phyloP scores from a whole-genome alignment of 1,139 yeast species.

The Magnusiomyces fungicola region DNA sequence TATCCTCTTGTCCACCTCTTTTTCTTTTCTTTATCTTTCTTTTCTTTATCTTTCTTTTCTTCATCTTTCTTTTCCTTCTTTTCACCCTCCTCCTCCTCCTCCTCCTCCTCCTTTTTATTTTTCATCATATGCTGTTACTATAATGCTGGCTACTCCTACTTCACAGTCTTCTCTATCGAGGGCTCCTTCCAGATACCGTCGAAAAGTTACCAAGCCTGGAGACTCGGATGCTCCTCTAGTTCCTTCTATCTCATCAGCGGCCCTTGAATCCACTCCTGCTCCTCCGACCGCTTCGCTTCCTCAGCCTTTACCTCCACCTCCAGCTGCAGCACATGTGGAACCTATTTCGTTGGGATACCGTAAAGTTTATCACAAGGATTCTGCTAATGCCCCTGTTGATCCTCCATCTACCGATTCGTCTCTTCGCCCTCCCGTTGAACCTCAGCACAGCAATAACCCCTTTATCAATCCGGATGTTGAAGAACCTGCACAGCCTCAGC shows the following conservation, averaged over 20 bases:
- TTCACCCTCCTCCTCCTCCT: not conserved
- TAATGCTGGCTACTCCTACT: no score
- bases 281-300: not conserved
- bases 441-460: not conserved
- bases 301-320: not conserved
- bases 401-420: not conserved
- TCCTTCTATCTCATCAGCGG: not conserved
- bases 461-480: not conserved
- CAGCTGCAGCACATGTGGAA: not conserved
- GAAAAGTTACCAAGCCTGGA: not conserved
- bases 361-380: slow-evolving; percentile 4
- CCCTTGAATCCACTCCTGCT: not conserved
- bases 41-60: not conserved
- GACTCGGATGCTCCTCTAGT: not conserved
- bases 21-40: not conserved
- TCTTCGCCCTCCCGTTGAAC: not conserved
- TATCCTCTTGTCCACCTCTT: no score
- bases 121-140: not conserved
- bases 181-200: not conserved
- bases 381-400: not conserved
- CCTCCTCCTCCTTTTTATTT: not conserved
- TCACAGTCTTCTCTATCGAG: not conserved
- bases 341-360: slow-evolving; percentile 8
- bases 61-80: not conserved
- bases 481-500: not conserved